Evolutionary conservation across 2,329 filamentous ascomycete genomes (phyloP).

Genomic region (Neurospora sp.): DNA sequence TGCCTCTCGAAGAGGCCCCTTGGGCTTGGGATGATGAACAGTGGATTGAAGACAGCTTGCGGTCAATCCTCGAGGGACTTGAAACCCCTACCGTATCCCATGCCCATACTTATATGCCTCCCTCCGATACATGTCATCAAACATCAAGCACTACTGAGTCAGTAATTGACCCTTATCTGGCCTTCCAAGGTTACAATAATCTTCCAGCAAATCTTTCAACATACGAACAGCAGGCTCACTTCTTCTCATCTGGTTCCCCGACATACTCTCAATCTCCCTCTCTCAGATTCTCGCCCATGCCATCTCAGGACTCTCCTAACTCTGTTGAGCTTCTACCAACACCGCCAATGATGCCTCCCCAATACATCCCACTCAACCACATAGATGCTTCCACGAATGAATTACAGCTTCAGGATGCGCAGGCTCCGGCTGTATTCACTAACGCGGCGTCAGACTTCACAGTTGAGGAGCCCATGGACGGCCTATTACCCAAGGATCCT

Average conservation of each 20-base stretch:
- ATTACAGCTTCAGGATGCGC: background rate
- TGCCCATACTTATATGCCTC: background rate
- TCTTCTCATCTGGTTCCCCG: background rate
- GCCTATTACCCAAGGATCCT: background rate
- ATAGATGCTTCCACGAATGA: background rate
- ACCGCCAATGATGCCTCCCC: background rate
- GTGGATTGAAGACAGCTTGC: background rate
- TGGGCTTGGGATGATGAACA: background rate
- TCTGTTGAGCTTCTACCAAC: background rate
- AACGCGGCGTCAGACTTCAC: background rate
- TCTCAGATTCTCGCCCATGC: background rate
- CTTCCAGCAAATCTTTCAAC: background rate
- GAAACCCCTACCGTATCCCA: background rate
- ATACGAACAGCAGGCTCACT: background rate
- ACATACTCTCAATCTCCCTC: background rate
- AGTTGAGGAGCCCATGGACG: background rate
- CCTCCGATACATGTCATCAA: background rate
- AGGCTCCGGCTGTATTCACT: background rate
- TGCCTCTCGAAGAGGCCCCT: background rate
- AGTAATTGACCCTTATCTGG: fast-evolving
- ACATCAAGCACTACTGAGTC: background rate
- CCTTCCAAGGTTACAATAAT: background rate
- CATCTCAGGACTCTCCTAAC: background rate
- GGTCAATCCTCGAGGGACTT: background rate
- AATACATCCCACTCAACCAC: background rate